phyloP scores from a whole-genome alignment of 2,329 filamentous ascomycete species.

The Aspergillus jensenii region DNA sequence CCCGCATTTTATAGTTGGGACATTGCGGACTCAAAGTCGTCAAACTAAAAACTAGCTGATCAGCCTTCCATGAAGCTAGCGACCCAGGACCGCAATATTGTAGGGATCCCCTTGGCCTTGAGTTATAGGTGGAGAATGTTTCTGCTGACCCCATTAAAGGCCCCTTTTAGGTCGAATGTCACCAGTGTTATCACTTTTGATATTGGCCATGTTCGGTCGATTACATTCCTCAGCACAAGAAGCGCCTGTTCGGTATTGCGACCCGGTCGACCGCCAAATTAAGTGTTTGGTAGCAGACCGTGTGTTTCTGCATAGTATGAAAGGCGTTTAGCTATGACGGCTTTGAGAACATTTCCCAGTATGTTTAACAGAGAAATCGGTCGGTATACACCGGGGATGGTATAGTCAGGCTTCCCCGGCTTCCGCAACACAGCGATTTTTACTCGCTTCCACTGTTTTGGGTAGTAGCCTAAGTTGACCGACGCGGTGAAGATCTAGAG shows the following conservation, averaged over 20 bases:
- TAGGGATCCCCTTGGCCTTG: background rate
- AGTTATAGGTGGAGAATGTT: slow-evolving; percentile 7
- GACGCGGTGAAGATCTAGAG: no score
- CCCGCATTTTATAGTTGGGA: slow-evolving; percentile 10
- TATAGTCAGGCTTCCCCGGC: no score
- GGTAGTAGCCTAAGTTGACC: no score
- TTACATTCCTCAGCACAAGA: slow-evolving; percentile 18
- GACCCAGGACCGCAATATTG: slow-evolving; percentile 13
- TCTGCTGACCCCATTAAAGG: slow-evolving; percentile 20
- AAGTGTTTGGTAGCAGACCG: slow-evolving; percentile 20
- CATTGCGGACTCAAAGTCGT: slow-evolving; percentile 16
- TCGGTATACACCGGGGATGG: no score
- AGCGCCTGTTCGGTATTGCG: slow-evolving; percentile 22
- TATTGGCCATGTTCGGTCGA: slow-evolving; percentile 15
- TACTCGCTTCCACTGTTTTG: no score
- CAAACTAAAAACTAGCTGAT: slow-evolving; percentile 18
- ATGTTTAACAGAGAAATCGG: no score
- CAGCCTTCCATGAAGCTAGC: slow-evolving; percentile 19
- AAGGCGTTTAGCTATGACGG: slow-evolving; percentile 7
- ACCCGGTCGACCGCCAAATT: slow-evolving; percentile 23
- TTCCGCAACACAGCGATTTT: no score
- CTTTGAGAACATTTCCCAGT: no score
- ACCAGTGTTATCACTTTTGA: slow-evolving; percentile 20
- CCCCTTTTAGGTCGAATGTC: slow-evolving; percentile 19
- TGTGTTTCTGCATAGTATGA: slow-evolving; percentile 18